Conservation (phyloP, 805 yeast genomes). For the Starmerella riodocensis region DNA sequence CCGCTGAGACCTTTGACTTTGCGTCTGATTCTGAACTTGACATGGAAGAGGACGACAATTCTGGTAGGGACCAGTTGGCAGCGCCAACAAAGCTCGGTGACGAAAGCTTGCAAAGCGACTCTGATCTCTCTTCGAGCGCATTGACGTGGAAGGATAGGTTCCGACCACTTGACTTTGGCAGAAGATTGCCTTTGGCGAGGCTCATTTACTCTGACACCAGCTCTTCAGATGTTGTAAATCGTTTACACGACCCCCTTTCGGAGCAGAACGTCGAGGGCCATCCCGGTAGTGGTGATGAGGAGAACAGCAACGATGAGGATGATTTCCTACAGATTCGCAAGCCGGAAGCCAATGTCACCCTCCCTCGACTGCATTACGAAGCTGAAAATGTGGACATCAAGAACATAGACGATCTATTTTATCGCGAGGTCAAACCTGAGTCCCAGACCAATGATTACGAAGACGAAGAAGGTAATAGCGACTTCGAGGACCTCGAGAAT, state of each 20-base stretch:
- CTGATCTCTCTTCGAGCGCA: constrained; percentile 25
- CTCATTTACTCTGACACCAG: constrained; percentile 67
- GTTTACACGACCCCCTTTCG: constrained; percentile 23
- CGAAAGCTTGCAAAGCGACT: constrained; percentile 17
- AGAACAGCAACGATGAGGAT: constrained; percentile 27
- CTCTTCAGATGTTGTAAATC: constrained; percentile 34
- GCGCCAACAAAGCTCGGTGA: constrained; percentile 12
- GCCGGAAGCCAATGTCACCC: constrained; percentile 7
- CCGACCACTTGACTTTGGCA: constrained; percentile 41
- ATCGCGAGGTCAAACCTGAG: constrained; percentile 25
- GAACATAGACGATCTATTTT: constrained; percentile 19
- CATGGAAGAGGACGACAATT: constrained; percentile 14
- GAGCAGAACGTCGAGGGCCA: constrained; percentile 22
- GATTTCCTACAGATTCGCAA: constrained; percentile 24
- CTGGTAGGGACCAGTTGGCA: neutral
- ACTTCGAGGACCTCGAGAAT: constrained; percentile 17
- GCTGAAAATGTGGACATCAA: constrained; percentile 19
- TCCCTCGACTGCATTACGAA: constrained; percentile 21
- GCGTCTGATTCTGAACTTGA: constrained; percentile 20
- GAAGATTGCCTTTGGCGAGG: constrained; percentile 68
- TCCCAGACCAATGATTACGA: constrained; percentile 24
- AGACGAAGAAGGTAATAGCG: constrained; percentile 27
- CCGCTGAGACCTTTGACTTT: constrained; percentile 12
- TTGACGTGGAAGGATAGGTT: constrained; percentile 24
- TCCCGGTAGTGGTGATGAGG: too few relatives aligned